A percentile compares a stretch with the other conserved stretches of the same genome.
phyloP scores from a whole-genome alignment of 176 grass and related monocot species.

The Zea luxurians region DNA sequence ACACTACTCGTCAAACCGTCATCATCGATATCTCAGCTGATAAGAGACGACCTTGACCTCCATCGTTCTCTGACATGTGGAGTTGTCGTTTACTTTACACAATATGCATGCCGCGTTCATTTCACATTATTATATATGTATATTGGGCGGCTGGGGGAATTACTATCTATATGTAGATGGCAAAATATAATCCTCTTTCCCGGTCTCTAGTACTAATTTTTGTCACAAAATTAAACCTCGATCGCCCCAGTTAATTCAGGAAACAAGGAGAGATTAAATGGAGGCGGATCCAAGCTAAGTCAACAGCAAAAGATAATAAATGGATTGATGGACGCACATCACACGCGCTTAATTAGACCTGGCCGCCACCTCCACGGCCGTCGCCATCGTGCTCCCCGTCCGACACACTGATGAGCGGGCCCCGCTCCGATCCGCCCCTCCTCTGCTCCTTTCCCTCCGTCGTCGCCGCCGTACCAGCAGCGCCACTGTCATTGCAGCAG shows the following conservation, averaged over 20 bases:
- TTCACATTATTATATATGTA: too few relatives aligned
- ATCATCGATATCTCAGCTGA: not conserved
- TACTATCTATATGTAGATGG: not conserved
- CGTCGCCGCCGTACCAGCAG: slow-evolving; percentile 29
- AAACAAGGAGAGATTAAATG: slow-evolving; percentile 19
- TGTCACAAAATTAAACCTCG: slow-evolving; percentile 29
- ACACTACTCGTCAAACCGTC: not conserved
- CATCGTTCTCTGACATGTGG: too few relatives aligned
- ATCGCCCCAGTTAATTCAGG: not conserved
- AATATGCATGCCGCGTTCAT: too few relatives aligned
- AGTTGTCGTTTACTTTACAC: too few relatives aligned
- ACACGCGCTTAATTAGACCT: slow-evolving; percentile 20
- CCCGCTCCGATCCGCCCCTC: slow-evolving; percentile 12
- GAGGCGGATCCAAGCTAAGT: slow-evolving; percentile 34
- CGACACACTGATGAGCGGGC: slow-evolving; percentile 51
- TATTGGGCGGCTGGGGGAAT: too few relatives aligned
- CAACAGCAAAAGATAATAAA: slow-evolving; percentile 33
- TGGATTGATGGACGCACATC: slow-evolving; percentile 17
- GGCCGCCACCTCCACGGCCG: slow-evolving; percentile 43
- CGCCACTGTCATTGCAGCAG: not conserved
- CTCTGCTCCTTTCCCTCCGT: slow-evolving; percentile 39
- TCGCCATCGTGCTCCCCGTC: slow-evolving; percentile 46
- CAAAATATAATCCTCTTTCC: slow-evolving; percentile 27
- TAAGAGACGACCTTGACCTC: not conserved
- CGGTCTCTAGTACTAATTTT: not conserved